Evolutionary conservation across 2,329 filamentous ascomycete genomes (phyloP), one percentile per base, ranked within the genome.

Genomic region (Colletotrichum tropicale): DNA sequence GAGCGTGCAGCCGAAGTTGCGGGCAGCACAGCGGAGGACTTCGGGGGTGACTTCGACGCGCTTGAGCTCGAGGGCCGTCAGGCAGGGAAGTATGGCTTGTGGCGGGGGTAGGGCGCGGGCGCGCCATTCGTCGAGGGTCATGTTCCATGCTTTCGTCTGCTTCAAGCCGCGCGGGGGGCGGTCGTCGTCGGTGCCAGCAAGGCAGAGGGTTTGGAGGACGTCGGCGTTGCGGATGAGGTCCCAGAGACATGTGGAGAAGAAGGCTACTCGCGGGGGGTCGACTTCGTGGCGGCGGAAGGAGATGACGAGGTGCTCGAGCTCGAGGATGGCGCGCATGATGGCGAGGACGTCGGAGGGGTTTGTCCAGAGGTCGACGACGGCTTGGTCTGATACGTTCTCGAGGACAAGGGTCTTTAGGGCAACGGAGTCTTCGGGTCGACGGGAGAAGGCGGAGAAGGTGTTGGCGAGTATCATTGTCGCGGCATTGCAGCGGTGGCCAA

Each of bases 401-500:
- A 91, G 77, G 2, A 90, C 88, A 52, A 91, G 80, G 0, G 86
- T 86, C 77, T 86, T 84, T 6, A 91, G 82, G 4, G 80, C 71
- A 36, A 82, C 81, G 10, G 86, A 86, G 67, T 85, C 84, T 70
- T 88, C 88, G 71, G 88, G 85, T 8, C 89, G 84, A 34, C 82
- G 81, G 5, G 86, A 86, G 66, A 90, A 82, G 5, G 87, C 87
- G 76, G 88, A 88, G 73, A 91, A 82, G 5, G 87, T 89, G 71
- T 89, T 90, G 67, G 88, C 88, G 18, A 91, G 81, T n/a, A 90
- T 86, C 77, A 88, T 85, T 12, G 88, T 90, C 21, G 88, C 85
- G 58, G 88, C 86, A 72, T 85, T 84, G 75, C 85, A 87, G 74
- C 87, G 83, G 12, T 83, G 82, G 18, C 86, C 87, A 13, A 89